Evolutionary conservation across 257 asterid species (phyloP).

Genomic region (Nicotiana tabacum): DNA sequence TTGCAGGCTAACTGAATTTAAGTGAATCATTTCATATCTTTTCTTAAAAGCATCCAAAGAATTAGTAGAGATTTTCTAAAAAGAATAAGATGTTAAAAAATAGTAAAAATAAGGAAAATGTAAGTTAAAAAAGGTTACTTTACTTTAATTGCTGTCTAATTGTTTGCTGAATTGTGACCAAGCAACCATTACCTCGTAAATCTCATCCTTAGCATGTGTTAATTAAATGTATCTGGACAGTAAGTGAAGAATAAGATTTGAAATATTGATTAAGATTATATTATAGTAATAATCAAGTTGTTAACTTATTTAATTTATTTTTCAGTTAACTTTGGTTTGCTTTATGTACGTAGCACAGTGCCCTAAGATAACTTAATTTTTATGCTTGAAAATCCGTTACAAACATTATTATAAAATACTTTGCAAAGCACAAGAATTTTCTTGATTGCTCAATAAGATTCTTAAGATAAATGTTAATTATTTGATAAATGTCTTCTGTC

Average conservation of each 20-base stretch:
- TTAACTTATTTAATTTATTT: background rate
- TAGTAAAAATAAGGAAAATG: background rate
- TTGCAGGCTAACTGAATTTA: background rate
- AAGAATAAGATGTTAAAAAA: background rate
- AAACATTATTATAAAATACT: background rate
- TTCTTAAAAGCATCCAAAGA: background rate
- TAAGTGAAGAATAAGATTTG: background rate
- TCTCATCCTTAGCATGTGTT: constrained; percentile 2
- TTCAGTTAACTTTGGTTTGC: constrained; percentile 4
- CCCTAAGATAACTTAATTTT: background rate
- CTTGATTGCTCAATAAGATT: constrained; percentile 15
- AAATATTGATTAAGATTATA: background rate
- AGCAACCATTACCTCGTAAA: background rate
- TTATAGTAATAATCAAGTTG: background rate
- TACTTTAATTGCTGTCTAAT: background rate
- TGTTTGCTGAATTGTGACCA: background rate
- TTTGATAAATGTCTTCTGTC: constrained; percentile 10
- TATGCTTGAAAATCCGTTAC: background rate
- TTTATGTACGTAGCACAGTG: constrained; percentile 2
- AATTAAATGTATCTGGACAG: background rate
- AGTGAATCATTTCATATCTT: constrained; percentile 5
- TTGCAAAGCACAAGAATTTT: constrained; percentile 13
- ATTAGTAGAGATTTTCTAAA: background rate
- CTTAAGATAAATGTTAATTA: background rate
- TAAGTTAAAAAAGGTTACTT: background rate